A percentile compares a stretch with the other conserved stretches of the same genome.
These are phyloP conservation scores for Flaveria robusta DNA, from an alignment of 129 eudicot genomes.

Conservation along the genomic window DNA sequence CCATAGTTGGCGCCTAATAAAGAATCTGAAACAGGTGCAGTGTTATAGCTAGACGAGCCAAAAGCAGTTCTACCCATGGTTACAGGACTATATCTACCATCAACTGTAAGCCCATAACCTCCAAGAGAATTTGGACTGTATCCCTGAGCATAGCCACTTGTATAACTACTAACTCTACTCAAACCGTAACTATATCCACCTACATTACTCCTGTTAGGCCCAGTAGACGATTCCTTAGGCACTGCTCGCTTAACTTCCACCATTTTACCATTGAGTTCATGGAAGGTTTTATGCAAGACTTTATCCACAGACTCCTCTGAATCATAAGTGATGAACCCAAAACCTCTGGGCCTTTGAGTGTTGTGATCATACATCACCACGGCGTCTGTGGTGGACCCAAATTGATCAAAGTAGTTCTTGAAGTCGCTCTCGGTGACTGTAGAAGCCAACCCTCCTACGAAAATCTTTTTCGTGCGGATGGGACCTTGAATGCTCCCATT, in stretches of 20 bases:
- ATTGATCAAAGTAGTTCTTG: slow-evolving; percentile 79
- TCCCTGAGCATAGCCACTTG: slow-evolving; percentile 44
- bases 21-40: slow-evolving; percentile 47
- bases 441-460: slow-evolving; percentile 84
- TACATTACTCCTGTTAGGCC: slow-evolving; percentile 54
- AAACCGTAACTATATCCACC: slow-evolving; percentile 53
- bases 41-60: slow-evolving; percentile 43
- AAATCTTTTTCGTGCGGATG: slow-evolving; percentile 73
- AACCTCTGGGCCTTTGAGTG: slow-evolving; percentile 92
- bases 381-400: slow-evolving; percentile 73
- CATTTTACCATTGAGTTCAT: slow-evolving; percentile 86
- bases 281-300: slow-evolving; percentile 65
- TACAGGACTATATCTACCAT: slow-evolving; percentile 66
- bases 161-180: slow-evolving; percentile 56
- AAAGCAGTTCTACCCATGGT: slow-evolving; percentile 51
- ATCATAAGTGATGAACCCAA: slow-evolving; percentile 79
- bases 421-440: slow-evolving; percentile 75
- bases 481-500: slow-evolving; percentile 57
- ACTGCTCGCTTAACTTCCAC: slow-evolving; percentile 93
- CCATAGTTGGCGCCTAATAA: no score
- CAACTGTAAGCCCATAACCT: slow-evolving; percentile 60
- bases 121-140: slow-evolving; percentile 45
- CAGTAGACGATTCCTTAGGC: slow-evolving; percentile 78
- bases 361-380: slow-evolving; percentile 96
- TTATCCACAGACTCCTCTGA: slow-evolving; percentile 80